phyloP scores from a whole-genome alignment of 2,329 filamentous ascomycete genomes.

The Sclerotinia borealis region DNA sequence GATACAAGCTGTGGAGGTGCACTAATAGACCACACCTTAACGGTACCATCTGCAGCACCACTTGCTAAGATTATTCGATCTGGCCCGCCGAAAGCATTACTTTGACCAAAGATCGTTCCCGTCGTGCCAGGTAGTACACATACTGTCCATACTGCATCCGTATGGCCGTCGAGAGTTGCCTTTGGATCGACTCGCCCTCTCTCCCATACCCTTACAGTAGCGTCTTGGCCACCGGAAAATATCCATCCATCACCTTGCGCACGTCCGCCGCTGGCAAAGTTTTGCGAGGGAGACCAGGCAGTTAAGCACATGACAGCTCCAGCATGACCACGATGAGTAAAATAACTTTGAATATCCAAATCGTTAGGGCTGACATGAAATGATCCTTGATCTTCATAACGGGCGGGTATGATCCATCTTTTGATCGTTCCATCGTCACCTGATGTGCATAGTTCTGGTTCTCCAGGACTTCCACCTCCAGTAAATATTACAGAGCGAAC shows the following conservation, averaged over 20 bases:
- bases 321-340: conserved; percentile 91
- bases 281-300: conserved; percentile 79
- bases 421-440: conserved; percentile 96
- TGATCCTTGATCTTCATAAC: conserved; percentile 58
- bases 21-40: conserved; percentile 92
- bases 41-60: conserved; percentile 82
- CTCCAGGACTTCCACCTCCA: conserved; percentile 87
- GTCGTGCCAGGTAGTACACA: conserved; percentile 84
- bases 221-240: conserved; percentile 93
- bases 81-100: conserved; percentile 67
- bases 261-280: conserved; percentile 82
- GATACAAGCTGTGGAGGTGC: conserved; percentile 81
- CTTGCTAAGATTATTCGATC: conserved; percentile 89
- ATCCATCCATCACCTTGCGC: conserved; percentile 95
- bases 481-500: conserved; percentile 95
- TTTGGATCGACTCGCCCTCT: conserved; percentile 91
- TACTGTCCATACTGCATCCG: conserved; percentile 91
- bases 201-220: conserved; percentile 92
- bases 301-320: conserved; percentile 83
- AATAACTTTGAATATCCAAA: conserved; percentile 86
- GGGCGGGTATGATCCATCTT: conserved; percentile 86
- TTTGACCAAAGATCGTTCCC: conserved; percentile 72
- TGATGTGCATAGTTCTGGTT: conserved; percentile 94
- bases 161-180: conserved; percentile 88
- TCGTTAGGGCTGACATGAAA: conserved; percentile 50